phyloP scores from a whole-genome alignment of 495 filamentous ascomycete species.

The Xylaria acuta region DNA sequence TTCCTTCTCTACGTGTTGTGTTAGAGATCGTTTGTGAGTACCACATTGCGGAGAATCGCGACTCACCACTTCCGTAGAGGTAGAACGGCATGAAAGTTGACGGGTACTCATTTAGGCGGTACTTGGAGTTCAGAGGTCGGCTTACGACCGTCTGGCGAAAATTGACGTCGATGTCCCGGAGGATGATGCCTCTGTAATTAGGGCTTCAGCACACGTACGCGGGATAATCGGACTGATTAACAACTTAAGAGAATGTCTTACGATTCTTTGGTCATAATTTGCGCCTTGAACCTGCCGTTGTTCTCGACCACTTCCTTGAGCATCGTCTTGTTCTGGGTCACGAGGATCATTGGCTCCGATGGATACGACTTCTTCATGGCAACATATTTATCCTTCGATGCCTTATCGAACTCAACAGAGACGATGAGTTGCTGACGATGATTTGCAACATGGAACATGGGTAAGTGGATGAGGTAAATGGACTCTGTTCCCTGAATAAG shows the following conservation, averaged over 20 bases:
- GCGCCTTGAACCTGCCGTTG: slow-evolving; percentile 27
- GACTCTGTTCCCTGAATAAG: slow-evolving; percentile 44
- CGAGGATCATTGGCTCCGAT: slow-evolving; percentile 31
- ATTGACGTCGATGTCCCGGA: slow-evolving; percentile 38
- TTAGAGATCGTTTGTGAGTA: background rate
- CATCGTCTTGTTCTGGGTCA: slow-evolving; percentile 29
- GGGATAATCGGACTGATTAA: background rate
- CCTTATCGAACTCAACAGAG: slow-evolving; percentile 32
- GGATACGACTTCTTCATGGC: slow-evolving; percentile 35
- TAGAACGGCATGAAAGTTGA: slow-evolving; percentile 51
- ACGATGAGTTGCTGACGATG: slow-evolving; percentile 45
- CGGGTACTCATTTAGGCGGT: slow-evolving; percentile 45
- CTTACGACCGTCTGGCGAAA: slow-evolving; percentile 27
- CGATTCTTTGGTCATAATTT: slow-evolving; percentile 30
- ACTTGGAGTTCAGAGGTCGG: slow-evolving; percentile 36
- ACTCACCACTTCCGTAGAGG: slow-evolving; percentile 46
- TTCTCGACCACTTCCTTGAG: slow-evolving; percentile 27
- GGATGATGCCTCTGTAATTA: slow-evolving; percentile 29
- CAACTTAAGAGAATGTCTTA: slow-evolving; percentile 3
- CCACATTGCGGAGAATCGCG: background rate
- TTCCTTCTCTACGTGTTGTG: slow-evolving; percentile 24
- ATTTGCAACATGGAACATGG: slow-evolving; percentile 45
- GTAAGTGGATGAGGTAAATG: slow-evolving; percentile 41
- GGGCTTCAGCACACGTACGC: background rate
- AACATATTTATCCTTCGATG: slow-evolving; percentile 33